Conservation (phyloP, 805 yeast genomes). For the Cyberlindnera mrakii region DNA sequence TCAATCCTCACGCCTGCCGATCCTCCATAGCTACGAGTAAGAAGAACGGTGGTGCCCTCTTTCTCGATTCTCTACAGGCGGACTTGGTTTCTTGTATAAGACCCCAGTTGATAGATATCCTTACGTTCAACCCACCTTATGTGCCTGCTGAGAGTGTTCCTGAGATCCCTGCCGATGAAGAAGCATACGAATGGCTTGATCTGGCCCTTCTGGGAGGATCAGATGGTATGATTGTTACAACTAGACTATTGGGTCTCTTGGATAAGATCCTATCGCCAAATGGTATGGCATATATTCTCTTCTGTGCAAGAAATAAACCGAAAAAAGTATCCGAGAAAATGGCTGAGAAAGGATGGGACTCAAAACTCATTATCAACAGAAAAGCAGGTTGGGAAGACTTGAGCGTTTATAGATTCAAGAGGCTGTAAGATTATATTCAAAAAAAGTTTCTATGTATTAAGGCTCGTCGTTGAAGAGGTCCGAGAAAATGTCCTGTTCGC, state of each 20-base stretch:
- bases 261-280: conserved; percentile 41
- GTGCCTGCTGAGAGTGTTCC: conserved; percentile 87
- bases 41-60: conserved; percentile 25
- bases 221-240: conserved; percentile 86
- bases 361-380: conserved; percentile 49
- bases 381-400: conserved; percentile 97
- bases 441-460: neutral
- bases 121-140: conserved; percentile 93
- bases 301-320: conserved; percentile 89
- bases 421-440: neutral
- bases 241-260: conserved; percentile 50
- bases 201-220: conserved; percentile 85
- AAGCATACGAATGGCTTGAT: conserved; percentile 71
- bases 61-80: conserved; percentile 48
- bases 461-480: conserved; percentile 43
- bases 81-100: conserved; percentile 49
- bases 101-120: conserved; percentile 49
- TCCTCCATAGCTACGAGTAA: conserved; percentile 41
- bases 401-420: conserved; percentile 58
- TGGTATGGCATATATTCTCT: conserved; percentile 84
- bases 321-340: conserved; percentile 46
- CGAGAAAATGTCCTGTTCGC: conserved; percentile 48
- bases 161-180: conserved; percentile 38
- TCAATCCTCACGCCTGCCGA: conserved; percentile 72
- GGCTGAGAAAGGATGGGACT: conserved; percentile 46